Evolutionary conservation across 148 eudicot genomes (phyloP), one percentile per base, ranked within the genome.

Genomic region (Vaccinium macrocarpon): DNA sequence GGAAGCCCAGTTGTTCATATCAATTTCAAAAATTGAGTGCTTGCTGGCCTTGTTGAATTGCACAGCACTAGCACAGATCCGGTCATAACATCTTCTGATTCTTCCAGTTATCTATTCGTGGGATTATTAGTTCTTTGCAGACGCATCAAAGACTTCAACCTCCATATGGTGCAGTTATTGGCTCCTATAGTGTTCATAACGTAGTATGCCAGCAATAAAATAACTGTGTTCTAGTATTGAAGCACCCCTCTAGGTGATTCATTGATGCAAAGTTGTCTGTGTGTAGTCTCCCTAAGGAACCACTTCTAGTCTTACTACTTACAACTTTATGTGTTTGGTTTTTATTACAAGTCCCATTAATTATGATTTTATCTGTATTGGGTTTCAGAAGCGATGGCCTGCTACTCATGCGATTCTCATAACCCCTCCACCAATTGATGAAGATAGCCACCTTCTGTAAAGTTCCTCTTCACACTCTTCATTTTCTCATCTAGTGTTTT

Each of bases 401-500:
- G 57, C 72, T 5, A 84, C 91, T 79, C 77, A 59, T 38, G 64
- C 94, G 66, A 76, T 94, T 85, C 90, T 93, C 76, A 88, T 93
- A 73, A 91, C 99, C 79, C 97, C 98, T 48, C 99, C 98, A 53
- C 99, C 99, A 80, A 92, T 96, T 52, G 97, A 96, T 81, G 99
- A 96, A 91, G 91, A 75, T 78, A 90, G 84, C 32, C 98, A 98
- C 51, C 85, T 93, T 56, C 42, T 79, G 98, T 96, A 87, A 86
- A 86, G 52, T 86, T 77, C 86, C 46, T 35, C 38, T 55, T 14
- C 3, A 0, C 0, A 18, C 50, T 16, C 76, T 74, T 42, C 29
- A 74, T 42, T 19, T 74, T 42, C 48, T 19, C 5, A 74, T 8
- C 23, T 42, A 74, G 23, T 74, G 21, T 42, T 15, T 19, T 8